A percentile compares a stretch with the other conserved stretches of the same genome.
Evolutionary conservation across 2,329 filamentous ascomycete genomes (phyloP).

Genomic region (Rutstroemia sydowiana): DNA sequence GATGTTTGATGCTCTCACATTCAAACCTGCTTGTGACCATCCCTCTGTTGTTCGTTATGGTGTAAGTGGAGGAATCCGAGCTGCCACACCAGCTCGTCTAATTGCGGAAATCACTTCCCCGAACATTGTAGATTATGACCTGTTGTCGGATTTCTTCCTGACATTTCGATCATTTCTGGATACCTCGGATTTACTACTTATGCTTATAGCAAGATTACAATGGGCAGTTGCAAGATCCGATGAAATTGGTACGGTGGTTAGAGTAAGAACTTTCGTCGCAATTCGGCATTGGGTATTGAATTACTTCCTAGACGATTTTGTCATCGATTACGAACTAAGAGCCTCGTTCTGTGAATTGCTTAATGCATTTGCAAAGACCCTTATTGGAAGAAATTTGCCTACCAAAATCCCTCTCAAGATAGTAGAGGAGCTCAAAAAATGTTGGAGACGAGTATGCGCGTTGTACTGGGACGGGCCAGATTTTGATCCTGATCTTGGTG

Average conservation of each 20-base stretch:
- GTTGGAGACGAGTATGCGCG: constrained; percentile 86
- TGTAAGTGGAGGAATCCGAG: constrained; percentile 65
- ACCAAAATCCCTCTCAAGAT: constrained; percentile 68
- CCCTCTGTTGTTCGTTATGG: constrained; percentile 77
- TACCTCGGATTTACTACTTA: constrained; percentile 66
- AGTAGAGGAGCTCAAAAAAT: constrained; percentile 88
- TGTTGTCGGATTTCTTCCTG: constrained; percentile 95
- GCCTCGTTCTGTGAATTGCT: constrained; percentile 72
- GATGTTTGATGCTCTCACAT: constrained; percentile 76
- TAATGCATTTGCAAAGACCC: constrained; percentile 57
- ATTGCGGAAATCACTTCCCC: constrained; percentile 96
- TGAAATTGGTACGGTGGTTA: constrained; percentile 85
- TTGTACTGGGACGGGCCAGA: constrained; percentile 79
- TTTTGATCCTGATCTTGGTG: constrained; percentile 51
- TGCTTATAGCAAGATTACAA: constrained; percentile 74
- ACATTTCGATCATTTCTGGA: constrained; percentile 87
- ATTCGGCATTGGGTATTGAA: constrained; percentile 96
- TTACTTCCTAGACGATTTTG: constrained; percentile 94
- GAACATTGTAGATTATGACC: constrained; percentile 90
- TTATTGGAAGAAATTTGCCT: constrained; percentile 38
- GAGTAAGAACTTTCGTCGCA: constrained; percentile 91
- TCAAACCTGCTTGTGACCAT: constrained; percentile 73
- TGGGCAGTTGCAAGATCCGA: constrained; percentile 80
- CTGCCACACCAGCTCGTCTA: constrained; percentile 82
- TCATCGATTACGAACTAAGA: constrained; percentile 66